Conservation (phyloP, 106 monocot genomes). For the Gastrodia elata region DNA sequence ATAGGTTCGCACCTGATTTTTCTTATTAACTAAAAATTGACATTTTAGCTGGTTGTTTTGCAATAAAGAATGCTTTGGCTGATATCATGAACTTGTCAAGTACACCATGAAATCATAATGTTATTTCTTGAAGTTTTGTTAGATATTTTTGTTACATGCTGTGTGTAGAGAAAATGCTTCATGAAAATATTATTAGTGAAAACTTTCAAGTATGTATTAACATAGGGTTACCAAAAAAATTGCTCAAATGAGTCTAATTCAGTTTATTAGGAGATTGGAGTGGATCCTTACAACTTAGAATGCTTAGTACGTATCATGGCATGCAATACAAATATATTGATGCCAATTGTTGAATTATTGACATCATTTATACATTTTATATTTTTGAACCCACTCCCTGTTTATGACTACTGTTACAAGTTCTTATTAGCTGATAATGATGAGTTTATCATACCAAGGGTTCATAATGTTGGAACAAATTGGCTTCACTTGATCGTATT, state of each 20-base stretch:
- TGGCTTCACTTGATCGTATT: not conserved
- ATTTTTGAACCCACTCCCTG: not conserved
- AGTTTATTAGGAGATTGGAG: not conserved
- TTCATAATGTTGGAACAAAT: not conserved
- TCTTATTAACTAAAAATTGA: not conserved
- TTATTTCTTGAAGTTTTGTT: not conserved
- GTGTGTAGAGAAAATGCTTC: not conserved
- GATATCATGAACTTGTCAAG: not conserved
- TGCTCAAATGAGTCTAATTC: not conserved
- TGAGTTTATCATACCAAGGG: not conserved
- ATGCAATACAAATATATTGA: not conserved
- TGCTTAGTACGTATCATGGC: too few relatives aligned
- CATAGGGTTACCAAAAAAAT: not conserved
- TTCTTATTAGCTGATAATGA: not conserved
- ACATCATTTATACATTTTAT: not conserved
- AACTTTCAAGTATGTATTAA: not conserved
- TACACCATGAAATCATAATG: not conserved
- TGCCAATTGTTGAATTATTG: not conserved
- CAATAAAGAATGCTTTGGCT: not conserved
- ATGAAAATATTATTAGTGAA: not conserved
- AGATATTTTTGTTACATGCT: not conserved
- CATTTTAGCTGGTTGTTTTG: not conserved
- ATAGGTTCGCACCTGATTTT: constrained; percentile 37
- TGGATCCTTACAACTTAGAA: too few relatives aligned
- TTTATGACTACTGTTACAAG: not conserved